Percentiles rank a stretch among this genome's conserved stretches.
Conservation (phyloP, 2,329 filamentous ascomycete genomes). For the Colletotrichum gloeosporioides region DNA sequence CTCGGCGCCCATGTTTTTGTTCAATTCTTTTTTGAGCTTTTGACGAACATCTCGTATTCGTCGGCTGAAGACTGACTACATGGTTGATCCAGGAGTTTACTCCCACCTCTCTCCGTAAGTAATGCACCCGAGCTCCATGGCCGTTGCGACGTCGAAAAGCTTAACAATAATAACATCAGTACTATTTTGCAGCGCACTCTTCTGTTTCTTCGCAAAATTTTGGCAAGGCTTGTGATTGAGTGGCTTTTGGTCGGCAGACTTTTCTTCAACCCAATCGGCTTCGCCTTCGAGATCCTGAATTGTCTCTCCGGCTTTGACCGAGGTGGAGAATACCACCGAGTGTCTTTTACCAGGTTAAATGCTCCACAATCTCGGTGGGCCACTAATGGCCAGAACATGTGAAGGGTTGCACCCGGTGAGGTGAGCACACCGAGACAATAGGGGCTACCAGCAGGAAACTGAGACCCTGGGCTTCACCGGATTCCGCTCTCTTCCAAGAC, state of each 20-base stretch:
- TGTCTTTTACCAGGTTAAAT: rapidly evolving
- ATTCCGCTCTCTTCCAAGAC: not conserved
- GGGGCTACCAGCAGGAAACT: not conserved
- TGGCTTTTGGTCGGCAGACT: not conserved
- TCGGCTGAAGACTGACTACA: not conserved
- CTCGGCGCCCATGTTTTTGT: not conserved
- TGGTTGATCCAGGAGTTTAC: not conserved
- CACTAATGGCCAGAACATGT: not conserved
- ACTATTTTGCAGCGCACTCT: not conserved
- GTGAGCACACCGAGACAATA: not conserved
- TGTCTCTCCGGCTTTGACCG: not conserved
- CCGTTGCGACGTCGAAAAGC: not conserved
- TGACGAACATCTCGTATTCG: not conserved
- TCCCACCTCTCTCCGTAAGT: not conserved
- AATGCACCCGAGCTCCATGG: not conserved
- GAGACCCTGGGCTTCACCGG: not conserved
- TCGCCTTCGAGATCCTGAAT: not conserved
- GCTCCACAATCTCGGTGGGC: not conserved
- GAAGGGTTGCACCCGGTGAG: not conserved
- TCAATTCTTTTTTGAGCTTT: not conserved
- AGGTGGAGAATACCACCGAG: not conserved
- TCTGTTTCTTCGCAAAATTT: rapidly evolving
- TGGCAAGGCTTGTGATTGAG: rapidly evolving
- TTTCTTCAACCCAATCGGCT: rapidly evolving
- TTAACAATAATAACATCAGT: not conserved